phyloP scores from a whole-genome alignment of 257 asterid species.

The Apocynum venetum region DNA sequence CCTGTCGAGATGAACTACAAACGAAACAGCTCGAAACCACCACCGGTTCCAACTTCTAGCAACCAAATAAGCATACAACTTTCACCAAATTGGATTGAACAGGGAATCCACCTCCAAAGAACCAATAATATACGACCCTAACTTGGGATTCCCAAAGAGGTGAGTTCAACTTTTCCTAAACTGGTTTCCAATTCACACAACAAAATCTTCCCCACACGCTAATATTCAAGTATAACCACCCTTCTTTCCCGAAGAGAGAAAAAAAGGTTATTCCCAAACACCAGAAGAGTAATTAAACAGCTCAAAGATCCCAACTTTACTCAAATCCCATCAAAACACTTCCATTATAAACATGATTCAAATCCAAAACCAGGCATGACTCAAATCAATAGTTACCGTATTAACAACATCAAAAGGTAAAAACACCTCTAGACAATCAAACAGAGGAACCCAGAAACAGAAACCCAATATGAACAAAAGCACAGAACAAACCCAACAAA shows the following conservation, averaged over 20 bases:
- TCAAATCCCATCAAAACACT: conserved; percentile 33
- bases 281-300: conserved; percentile 15
- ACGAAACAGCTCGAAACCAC: background rate
- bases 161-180: conserved; percentile 17
- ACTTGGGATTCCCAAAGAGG: conserved; percentile 8
- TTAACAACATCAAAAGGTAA: background rate
- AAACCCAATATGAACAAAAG: background rate
- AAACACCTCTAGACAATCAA: background rate
- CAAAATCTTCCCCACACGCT: conserved; percentile 15
- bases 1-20: background rate
- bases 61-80: background rate
- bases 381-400: conserved; percentile 9
- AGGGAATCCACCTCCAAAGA: background rate
- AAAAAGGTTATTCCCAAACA: conserved; percentile 22
- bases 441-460: no score
- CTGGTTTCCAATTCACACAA: conserved; percentile 24
- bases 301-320: conserved; percentile 42
- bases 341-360: conserved; percentile 16
- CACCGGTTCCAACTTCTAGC: conserved; percentile 3
- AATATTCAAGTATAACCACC: conserved; percentile 8
- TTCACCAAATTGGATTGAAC: background rate
- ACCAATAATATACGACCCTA: background rate
- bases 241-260: conserved; percentile 15
- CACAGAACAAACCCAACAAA: conserved; percentile 1
- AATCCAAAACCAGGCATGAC: conserved; percentile 22